Base-by-base conservation (phyloP, 331 rosid genomes). In the Saraca asoca region DNA sequence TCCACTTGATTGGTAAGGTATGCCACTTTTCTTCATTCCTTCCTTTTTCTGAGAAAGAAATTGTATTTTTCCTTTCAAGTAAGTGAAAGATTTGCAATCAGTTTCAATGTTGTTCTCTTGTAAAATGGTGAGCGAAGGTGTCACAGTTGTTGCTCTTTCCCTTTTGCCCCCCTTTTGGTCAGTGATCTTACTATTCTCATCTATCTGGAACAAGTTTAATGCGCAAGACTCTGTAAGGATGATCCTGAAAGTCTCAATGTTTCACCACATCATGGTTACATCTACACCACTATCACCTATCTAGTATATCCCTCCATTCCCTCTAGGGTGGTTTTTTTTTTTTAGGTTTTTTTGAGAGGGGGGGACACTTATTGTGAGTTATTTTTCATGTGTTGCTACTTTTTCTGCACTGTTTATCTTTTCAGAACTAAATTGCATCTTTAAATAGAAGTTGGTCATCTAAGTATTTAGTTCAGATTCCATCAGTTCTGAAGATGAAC, bases 1-100 rank as follows among this genome's bases (percentile, higher is more conserved):
- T 90, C 63, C 98, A 93, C 81, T 82, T 93, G 91, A 93, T 93
- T 71, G 98, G 98, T 58, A 93, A 93, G 97, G 98, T 87, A 74
- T 44, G 48, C 52, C 29, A 69, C 59, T 58, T 51, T 34, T 41
- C 58, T 42, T 51, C 68, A 42, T 38, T 41, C 38, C 52, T 53
- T 50, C 55, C 31, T 17, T 16, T 14, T 51, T 42, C 11, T 13
- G n/a, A 24, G 31, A 3, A 24, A 24, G 31, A 24, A 29, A 54
- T 24, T 34, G 35, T 42, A 49, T 52, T 57, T 68, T 14, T 18
- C 42, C 19, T 51, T 55, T 62, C 10, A 58, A 24, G 15, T 11
- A 19, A 57, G 63, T 54, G 35, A 53, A 24, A 24, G 12, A 58
- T 60, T 54, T 58, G 62, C 34, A n/a, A 35, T 45, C 17, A 12